These are phyloP conservation scores for Sphagnum magellanicum DNA, from an alignment of 228 moss, liverwort and hornwort genomes.

Conservation along the genomic window DNA sequence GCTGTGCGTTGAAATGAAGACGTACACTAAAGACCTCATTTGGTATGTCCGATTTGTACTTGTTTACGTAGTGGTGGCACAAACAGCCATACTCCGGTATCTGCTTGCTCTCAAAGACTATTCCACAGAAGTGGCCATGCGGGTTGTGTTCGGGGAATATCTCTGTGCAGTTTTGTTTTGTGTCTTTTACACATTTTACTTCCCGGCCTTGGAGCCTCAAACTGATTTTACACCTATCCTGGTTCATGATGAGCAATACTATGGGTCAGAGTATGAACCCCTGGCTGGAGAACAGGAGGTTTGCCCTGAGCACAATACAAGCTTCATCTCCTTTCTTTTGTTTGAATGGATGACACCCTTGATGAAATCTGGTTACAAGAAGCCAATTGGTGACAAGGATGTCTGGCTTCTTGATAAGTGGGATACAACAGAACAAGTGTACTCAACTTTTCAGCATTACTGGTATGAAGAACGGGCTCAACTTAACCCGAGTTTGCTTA, in stretches of 20 bases:
- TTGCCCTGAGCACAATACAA: constrained; percentile 47
- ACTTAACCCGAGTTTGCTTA: constrained; percentile 44
- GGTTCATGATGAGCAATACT: constrained; percentile 11
- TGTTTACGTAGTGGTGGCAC: constrained; percentile 42
- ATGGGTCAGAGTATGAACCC: constrained; percentile 41
- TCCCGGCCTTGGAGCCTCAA: constrained; percentile 42
- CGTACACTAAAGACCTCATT: constrained; percentile 30
- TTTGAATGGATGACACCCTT: constrained; percentile 70
- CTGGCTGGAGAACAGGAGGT: constrained; percentile 33
- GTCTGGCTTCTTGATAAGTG: constrained; percentile 54
- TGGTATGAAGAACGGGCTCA: constrained; percentile 41
- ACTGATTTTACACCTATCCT: constrained; percentile 36
- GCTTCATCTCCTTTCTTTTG: constrained; percentile 23
- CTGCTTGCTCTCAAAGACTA: constrained; percentile 28
- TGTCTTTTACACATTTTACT: constrained; percentile 26
- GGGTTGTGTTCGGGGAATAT: constrained; percentile 17
- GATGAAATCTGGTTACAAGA: constrained; percentile 51
- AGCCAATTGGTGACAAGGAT: constrained; percentile 49
- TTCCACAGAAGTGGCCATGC: constrained; percentile 13
- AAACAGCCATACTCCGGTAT: constrained; percentile 26
- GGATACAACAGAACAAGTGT: constrained; percentile 61
- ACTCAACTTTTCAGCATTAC: constrained; percentile 29
- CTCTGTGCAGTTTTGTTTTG: constrained; percentile 24
- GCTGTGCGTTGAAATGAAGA: constrained; percentile 36
- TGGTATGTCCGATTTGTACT: constrained; percentile 58